These are phyloP conservation scores for Penicillium coffeae DNA, from an alignment of 495 filamentous ascomycete species.

Conservation along the genomic window DNA sequence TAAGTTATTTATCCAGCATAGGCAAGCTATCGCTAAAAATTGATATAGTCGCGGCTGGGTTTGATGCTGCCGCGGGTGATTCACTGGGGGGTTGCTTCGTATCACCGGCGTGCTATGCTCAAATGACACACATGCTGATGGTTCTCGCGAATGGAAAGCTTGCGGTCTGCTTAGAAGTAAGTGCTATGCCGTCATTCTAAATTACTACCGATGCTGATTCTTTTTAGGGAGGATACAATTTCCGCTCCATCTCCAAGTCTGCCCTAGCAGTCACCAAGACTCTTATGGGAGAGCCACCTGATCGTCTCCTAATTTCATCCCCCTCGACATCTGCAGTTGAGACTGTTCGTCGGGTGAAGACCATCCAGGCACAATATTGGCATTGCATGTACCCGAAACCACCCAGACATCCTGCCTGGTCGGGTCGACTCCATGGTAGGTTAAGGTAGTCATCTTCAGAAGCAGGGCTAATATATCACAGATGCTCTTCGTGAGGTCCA, in stretches of 20 bases:
- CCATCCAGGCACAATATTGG: slow-evolving; percentile 57
- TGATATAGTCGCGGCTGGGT: slow-evolving; percentile 76
- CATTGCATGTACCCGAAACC: slow-evolving; percentile 53
- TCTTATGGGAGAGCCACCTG: slow-evolving; percentile 91
- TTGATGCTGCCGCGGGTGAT: slow-evolving; percentile 93
- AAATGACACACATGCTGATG: slow-evolving; percentile 99
- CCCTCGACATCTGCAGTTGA: slow-evolving; percentile 44
- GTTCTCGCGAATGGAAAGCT: slow-evolving; percentile 87
- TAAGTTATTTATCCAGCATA: slow-evolving; percentile 22
- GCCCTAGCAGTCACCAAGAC: slow-evolving; percentile 88
- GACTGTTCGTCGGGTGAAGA: slow-evolving; percentile 51
- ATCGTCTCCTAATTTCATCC: slow-evolving; percentile 52
- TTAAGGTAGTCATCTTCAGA: neutral
- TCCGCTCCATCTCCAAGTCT: slow-evolving; percentile 84
- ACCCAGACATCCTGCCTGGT: slow-evolving; percentile 28
- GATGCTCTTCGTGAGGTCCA: slow-evolving; percentile 77
- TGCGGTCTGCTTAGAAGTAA: slow-evolving; percentile 79
- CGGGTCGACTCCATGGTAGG: slow-evolving; percentile 54
- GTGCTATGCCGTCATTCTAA: neutral
- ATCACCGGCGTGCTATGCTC: slow-evolving; percentile 84
- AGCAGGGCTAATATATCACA: slow-evolving; percentile 7
- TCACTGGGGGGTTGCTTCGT: slow-evolving; percentile 89
- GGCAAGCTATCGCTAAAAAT: slow-evolving; percentile 5
- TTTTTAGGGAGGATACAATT: slow-evolving; percentile 82
- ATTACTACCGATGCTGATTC: neutral